Percentiles rank a stretch among this genome's conserved stretches.
These are phyloP conservation scores for Aristolochia californica DNA, from an alignment of 164 flowering plant genomes.

Conservation along the genomic window DNA sequence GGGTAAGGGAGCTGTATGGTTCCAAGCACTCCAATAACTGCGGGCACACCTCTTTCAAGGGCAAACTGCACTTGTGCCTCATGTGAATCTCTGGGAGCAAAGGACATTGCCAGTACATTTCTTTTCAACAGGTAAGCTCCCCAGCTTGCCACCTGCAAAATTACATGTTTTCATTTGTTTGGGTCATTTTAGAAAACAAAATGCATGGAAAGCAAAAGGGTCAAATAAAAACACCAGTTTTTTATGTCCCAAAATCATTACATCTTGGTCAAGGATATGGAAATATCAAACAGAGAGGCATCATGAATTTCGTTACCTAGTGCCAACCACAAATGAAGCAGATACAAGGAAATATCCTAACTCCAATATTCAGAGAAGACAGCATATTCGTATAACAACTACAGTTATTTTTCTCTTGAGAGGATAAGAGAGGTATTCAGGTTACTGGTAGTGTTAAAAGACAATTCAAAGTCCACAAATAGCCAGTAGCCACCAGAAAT, in stretches of 20 bases:
- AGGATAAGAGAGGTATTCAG: too few species aligned
- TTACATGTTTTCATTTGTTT: not conserved
- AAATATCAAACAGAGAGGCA: not conserved
- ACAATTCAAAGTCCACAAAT: too few species aligned
- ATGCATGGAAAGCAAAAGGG: not conserved
- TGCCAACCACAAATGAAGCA: too few species aligned
- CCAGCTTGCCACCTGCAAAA: slow-evolving; percentile 81
- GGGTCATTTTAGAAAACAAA: not conserved
- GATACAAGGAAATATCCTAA: too few species aligned
- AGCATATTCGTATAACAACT: too few species aligned
- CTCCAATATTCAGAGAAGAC: too few species aligned
- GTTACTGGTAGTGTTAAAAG: too few species aligned
- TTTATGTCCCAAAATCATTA: not conserved
- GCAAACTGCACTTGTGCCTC: slow-evolving; percentile 95
- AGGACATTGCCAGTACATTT: slow-evolving; percentile 86
- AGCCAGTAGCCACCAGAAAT: too few species aligned
- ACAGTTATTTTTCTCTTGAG: too few species aligned
- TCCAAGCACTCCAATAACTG: slow-evolving; percentile 89
- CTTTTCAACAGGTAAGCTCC: slow-evolving; percentile 83
- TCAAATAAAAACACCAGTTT: not conserved
- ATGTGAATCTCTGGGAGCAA: slow-evolving; percentile 92
- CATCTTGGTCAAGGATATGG: not conserved
- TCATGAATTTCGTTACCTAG: too few species aligned
- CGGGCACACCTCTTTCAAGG: slow-evolving; percentile 91
- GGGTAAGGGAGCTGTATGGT: slow-evolving; percentile 79